Conservation (phyloP, 768 basidiomycete species). For the Candolleomyces eurysporus region DNA sequence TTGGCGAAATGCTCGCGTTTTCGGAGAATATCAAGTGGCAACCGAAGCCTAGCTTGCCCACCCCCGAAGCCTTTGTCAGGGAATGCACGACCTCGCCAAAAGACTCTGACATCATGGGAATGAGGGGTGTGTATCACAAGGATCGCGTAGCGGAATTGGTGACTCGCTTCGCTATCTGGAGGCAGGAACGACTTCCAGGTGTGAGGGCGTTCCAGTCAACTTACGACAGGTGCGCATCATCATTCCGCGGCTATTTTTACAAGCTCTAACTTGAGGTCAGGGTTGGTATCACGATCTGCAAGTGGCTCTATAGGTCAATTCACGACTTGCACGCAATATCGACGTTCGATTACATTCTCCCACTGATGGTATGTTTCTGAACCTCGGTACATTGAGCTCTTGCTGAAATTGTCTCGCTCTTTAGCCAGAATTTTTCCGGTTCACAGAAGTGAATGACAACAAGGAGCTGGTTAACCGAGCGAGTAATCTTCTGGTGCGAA, state of each 20-base stretch:
- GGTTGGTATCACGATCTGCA: conserved; percentile 66
- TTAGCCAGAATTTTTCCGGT: conserved; percentile 73
- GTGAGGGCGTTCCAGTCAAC: conserved; percentile 79
- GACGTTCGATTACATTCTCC: conserved; percentile 78
- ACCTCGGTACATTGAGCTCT: not conserved
- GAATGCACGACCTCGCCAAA: conserved; percentile 58
- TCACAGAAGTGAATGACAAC: conserved; percentile 78
- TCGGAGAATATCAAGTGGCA: conserved; percentile 45
- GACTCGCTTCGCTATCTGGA: conserved; percentile 64
- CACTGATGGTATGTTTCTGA: conserved; percentile 58
- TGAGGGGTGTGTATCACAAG: conserved; percentile 61
- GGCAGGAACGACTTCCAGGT: conserved; percentile 67
- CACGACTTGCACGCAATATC: conserved; percentile 77
- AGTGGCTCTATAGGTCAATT: conserved; percentile 73
- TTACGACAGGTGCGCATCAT: conserved; percentile 65
- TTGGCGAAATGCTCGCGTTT: conserved; percentile 50
- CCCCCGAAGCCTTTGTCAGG: conserved; percentile 59
- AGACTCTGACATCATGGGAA: conserved; percentile 74
- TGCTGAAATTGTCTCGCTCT: conserved; percentile 5
- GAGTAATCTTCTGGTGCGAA: conserved; percentile 69
- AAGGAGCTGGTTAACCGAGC: conserved; percentile 66
- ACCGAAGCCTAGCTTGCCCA: conserved; percentile 60
- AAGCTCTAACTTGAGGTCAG: conserved; percentile 28
- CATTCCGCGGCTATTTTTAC: conserved; percentile 1
- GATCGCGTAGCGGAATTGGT: conserved; percentile 60